Evolutionary conservation across 257 asterid genomes (phyloP).

Genomic region (Linderniella brevidens): DNA sequence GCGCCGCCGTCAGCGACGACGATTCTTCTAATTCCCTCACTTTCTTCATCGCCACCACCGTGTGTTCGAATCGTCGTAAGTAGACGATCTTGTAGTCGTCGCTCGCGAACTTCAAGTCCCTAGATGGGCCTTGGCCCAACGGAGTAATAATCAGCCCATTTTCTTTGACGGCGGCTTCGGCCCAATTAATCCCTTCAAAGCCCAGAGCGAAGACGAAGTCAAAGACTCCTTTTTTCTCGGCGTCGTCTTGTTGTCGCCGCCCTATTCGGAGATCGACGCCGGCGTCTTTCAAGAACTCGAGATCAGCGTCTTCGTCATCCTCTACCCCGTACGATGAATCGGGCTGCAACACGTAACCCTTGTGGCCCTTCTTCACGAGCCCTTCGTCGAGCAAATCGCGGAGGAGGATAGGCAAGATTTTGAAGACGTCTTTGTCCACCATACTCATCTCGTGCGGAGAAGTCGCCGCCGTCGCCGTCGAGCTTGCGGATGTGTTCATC

Average conservation of each 20-base stretch:
- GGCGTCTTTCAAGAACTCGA: conserved; percentile 17
- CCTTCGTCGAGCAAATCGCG: conserved; percentile 62
- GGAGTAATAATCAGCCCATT: conserved; percentile 43
- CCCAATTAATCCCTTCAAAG: conserved; percentile 13
- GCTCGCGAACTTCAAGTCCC: conserved; percentile 15
- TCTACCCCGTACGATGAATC: conserved; percentile 13
- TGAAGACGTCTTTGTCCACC: conserved; percentile 4
- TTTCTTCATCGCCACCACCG: conserved; percentile 50
- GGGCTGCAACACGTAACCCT: conserved; percentile 21
- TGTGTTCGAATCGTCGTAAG: conserved; percentile 32
- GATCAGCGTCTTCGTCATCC: conserved; percentile 9
- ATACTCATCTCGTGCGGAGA: background rate
- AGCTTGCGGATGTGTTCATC: conserved; percentile 1
- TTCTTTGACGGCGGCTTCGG: conserved; percentile 26
- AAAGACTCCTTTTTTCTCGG: conserved; percentile 7
- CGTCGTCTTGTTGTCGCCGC: conserved; percentile 8
- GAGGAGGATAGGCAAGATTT: conserved; percentile 23
- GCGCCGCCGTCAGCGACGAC: background rate
- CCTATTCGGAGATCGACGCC: conserved; percentile 27
- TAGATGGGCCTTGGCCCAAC: conserved; percentile 23
- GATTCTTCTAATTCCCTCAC: no score
- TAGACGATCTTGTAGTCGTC: conserved; percentile 37
- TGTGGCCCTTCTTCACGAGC: conserved; percentile 43
- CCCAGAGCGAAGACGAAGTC: conserved; percentile 28
- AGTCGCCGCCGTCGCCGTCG: no score